Evolutionary conservation across 352 stramenopile species (phyloP), one percentile per base, ranked within the genome.

Genomic region (Aphanomyces cochlioides): DNA sequence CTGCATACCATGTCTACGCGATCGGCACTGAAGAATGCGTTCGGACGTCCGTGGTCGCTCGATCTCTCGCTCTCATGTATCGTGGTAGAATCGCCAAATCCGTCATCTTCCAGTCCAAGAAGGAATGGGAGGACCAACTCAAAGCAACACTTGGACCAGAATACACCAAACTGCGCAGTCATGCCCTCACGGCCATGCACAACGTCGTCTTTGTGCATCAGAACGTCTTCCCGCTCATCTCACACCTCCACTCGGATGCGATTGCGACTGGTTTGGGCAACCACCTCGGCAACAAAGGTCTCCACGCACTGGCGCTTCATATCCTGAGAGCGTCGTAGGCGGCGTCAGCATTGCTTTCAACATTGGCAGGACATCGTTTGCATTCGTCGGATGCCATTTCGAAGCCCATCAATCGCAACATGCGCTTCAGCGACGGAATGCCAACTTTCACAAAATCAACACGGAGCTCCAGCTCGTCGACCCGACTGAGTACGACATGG

Each of bases 11-110:
- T 58, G 78, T 98, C 41, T 78, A 96, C 36, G 88, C 81, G 1
- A 74, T 97, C 5, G 91, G 90, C 3, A 96, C 89, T 10, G 94
- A 99, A 76, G 96, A 99, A 74, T 98, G 93, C 73, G 93, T 98
- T 47, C 84, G 95, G 59, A 94, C 83, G 67, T 73, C 67, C 47
- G 39, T n/a, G 45, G n/a, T 2, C 45, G 45, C 13, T 61, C 12
- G 0, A 58, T 28, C 28, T 28, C 28, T 28, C 28, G 28, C 28
- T 28, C 5, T 48, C 17, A 66, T 15, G 60, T 64, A 48, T 5
- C 28, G 28, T 28, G 10, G 37, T 69, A 73, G 67, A 8, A 97
- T 97, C 66, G 87, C 89, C 12, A 92, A 96, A 60, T 96, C 85
- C 21, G 92, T 98, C 63, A 89, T 98, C 36, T 98, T 97, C 68